These are phyloP conservation scores for Mediolabrus comicus DNA, from an alignment of 108 stramenopile species.

Conservation along the genomic window DNA sequence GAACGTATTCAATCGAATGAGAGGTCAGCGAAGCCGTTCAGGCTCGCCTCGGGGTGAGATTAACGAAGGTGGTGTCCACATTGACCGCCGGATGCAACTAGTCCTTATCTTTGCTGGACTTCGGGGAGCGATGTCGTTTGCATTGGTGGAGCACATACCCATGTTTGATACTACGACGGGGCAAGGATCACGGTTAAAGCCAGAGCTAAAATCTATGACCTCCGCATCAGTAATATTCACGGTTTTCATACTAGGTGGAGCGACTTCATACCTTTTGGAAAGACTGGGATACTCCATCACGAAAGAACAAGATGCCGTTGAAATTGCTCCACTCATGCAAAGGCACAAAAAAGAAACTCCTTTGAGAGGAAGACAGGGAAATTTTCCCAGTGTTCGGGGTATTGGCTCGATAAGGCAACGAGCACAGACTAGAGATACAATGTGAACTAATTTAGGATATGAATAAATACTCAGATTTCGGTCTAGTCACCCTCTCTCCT, in stretches of 20 bases:
- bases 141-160: slow-evolving; percentile 88
- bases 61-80: slow-evolving; percentile 55
- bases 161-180: slow-evolving; percentile 76
- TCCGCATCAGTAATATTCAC: slow-evolving; percentile 88
- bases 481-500: too few relatives aligned
- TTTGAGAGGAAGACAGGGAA: not conserved
- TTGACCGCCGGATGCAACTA: slow-evolving; percentile 80
- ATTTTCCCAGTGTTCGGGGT: not conserved
- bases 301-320: slow-evolving; percentile 29
- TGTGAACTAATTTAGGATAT: too few relatives aligned
- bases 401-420: not conserved
- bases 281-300: slow-evolving; percentile 51
- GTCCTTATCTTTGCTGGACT: slow-evolving; percentile 86
- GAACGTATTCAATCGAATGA: slow-evolving; percentile 62
- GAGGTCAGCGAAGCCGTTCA: slow-evolving; percentile 37
- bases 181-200: slow-evolving; percentile 78
- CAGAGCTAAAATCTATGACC: slow-evolving; percentile 88
- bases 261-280: slow-evolving; percentile 79
- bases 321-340: slow-evolving; percentile 34
- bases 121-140: slow-evolving; percentile 89
- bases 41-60: slow-evolving; percentile 2
- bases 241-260: slow-evolving; percentile 81
- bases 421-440: not conserved
- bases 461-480: too few relatives aligned
- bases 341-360: not conserved